These are phyloP conservation scores for Aspergillus vadensis DNA, from an alignment of 2,329 filamentous ascomycete genomes.

Conservation along the genomic window DNA sequence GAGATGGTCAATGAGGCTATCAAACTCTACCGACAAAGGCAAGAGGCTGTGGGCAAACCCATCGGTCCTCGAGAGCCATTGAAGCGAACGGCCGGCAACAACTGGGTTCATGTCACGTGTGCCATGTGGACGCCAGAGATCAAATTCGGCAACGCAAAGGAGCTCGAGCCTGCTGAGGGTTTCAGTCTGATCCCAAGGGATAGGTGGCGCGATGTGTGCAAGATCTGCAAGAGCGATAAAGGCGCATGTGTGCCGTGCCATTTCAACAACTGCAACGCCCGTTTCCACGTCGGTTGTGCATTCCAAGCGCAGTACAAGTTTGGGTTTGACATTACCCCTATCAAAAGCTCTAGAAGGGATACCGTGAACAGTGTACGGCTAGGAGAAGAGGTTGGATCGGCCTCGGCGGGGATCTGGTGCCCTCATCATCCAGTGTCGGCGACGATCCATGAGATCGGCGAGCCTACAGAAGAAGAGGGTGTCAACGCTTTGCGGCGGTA, in stretches of 20 bases:
- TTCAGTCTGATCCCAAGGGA: slow-evolving; percentile 76
- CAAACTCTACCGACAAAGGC: slow-evolving; percentile 79
- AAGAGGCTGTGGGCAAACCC: slow-evolving; percentile 82
- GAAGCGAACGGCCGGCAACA: slow-evolving; percentile 93
- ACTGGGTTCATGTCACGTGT: slow-evolving; percentile 96
- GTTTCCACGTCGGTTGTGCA: slow-evolving; percentile 88
- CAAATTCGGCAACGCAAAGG: slow-evolving; percentile 83
- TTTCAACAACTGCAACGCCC: slow-evolving; percentile 52
- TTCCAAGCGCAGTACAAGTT: slow-evolving; percentile 78
- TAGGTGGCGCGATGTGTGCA: slow-evolving; percentile 77
- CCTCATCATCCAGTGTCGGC: slow-evolving; percentile 80
- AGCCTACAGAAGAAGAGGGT: slow-evolving; percentile 70
- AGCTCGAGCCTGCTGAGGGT: slow-evolving; percentile 83
- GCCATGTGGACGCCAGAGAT: slow-evolving; percentile 90
- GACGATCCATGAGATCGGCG: slow-evolving; percentile 75
- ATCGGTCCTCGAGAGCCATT: slow-evolving; percentile 83
- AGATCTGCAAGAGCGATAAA: slow-evolving; percentile 72
- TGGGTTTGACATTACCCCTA: slow-evolving; percentile 85
- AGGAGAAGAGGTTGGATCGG: slow-evolving; percentile 76
- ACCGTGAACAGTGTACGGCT: slow-evolving; percentile 77
- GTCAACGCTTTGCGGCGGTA: slow-evolving; percentile 82
- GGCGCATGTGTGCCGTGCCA: slow-evolving; percentile 85
- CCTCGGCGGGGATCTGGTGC: slow-evolving; percentile 88
- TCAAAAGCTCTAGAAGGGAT: slow-evolving; percentile 86
- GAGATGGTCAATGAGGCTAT: slow-evolving; percentile 78